These are phyloP conservation scores for Turnera subulata DNA, from an alignment of 345 rosid genomes.

Conservation along the genomic window DNA sequence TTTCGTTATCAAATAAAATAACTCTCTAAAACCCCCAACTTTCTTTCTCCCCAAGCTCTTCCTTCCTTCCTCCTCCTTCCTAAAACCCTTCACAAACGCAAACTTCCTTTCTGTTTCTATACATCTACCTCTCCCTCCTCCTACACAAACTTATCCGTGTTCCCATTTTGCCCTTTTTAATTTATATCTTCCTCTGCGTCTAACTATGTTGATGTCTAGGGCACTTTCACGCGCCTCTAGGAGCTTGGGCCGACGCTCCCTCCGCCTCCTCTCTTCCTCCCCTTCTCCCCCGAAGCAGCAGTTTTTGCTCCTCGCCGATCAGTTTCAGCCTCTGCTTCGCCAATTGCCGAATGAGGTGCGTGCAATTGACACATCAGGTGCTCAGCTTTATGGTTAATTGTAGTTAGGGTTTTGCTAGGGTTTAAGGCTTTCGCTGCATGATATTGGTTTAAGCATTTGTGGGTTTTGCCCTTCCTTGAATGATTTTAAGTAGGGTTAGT, in stretches of 20 bases:
- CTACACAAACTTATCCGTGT: neutral
- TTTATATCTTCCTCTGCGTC: neutral
- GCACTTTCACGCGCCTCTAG: slow-evolving; percentile 52
- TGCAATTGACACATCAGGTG: neutral
- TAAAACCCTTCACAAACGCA: neutral
- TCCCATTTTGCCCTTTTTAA: slow-evolving; percentile 1
- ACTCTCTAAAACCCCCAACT: neutral
- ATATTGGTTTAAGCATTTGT: neutral
- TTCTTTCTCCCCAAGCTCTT: slow-evolving; percentile 33
- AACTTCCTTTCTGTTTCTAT: too few species aligned
- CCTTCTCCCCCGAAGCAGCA: slow-evolving; percentile 31
- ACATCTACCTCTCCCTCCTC: too few species aligned
- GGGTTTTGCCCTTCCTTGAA: neutral
- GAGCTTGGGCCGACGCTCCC: slow-evolving; percentile 40
- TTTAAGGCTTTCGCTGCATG: neutral
- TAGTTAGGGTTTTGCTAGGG: neutral
- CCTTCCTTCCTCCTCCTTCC: neutral
- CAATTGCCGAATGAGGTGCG: slow-evolving; percentile 38
- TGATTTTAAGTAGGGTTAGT: neutral
- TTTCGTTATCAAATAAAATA: slow-evolving; percentile 17
- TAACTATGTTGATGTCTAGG: slow-evolving; percentile 46
- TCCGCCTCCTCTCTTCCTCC: slow-evolving; percentile 20
- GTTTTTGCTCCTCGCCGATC: slow-evolving; percentile 29
- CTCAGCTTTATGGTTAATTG: neutral
- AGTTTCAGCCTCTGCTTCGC: slow-evolving; percentile 33